Conservation (phyloP, 495 filamentous ascomycete genomes). For the Barbatosphaeria neglecta region DNA sequence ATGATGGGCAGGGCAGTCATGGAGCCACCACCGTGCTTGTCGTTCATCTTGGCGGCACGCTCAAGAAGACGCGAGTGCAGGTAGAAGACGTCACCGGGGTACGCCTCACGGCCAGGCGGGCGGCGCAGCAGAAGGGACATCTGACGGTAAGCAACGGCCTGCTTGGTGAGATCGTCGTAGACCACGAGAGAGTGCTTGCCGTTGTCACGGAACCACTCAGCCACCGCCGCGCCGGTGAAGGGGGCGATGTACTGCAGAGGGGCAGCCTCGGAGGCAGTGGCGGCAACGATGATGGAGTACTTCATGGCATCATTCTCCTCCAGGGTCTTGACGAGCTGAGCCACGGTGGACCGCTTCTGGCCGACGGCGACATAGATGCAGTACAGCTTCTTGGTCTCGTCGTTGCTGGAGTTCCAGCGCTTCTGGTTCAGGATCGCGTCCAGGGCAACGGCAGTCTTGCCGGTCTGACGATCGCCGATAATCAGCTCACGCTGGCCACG, state of each 20-base stretch:
- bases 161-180: constrained; percentile 97
- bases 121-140: constrained; percentile 99
- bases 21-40: constrained; percentile 91
- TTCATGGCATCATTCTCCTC: constrained; percentile 99
- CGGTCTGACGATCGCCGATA: constrained; percentile 99
- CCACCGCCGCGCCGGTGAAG: constrained; percentile 65
- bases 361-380: constrained; percentile 98
- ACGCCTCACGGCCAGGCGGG: constrained; percentile 98
- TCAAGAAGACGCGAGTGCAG: constrained; percentile 99
- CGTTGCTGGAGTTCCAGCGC: constrained; percentile 82
- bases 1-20: constrained; percentile 97
- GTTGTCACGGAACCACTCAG: constrained; percentile 83
- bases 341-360: constrained; percentile 98
- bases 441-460: constrained; percentile 98
- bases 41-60: constrained; percentile 98
- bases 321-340: constrained; percentile 97
- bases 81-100: constrained; percentile 99
- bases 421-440: constrained; percentile 99
- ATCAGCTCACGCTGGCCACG: constrained; percentile 99
- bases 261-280: constrained; percentile 94
- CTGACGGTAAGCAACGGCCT: constrained; percentile 98
- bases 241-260: constrained; percentile 85
- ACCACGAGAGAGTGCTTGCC: constrained; percentile 88
- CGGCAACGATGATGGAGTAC: constrained; percentile 90
- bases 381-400: constrained; percentile 97